Evolutionary conservation across 2,329 filamentous ascomycete genomes (phyloP).

Genomic region (Xylaria sp.): DNA sequence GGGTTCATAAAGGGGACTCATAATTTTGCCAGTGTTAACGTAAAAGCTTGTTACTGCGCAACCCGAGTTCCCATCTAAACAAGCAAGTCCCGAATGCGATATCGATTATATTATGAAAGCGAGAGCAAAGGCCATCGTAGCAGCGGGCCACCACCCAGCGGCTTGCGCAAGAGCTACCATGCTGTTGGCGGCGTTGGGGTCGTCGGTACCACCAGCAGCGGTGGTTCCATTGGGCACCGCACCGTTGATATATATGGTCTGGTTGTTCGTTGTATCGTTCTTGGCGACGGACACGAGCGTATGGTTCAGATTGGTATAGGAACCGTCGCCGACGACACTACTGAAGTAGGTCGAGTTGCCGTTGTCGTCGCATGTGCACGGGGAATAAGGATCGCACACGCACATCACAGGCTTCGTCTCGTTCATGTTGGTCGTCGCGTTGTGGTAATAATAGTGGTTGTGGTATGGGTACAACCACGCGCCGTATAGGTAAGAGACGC

Average conservation of each 20-base stretch:
- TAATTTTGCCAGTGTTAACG: neutral
- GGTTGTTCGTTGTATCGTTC: slow-evolving; percentile 68
- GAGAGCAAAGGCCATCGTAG: slow-evolving; percentile 57
- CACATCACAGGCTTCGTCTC: slow-evolving; percentile 71
- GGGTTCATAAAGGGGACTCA: neutral
- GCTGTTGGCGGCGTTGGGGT: slow-evolving; percentile 51
- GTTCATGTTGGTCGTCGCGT: slow-evolving; percentile 62
- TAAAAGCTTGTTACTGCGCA: neutral
- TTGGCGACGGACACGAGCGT: slow-evolving; percentile 69
- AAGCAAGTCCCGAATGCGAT: neutral
- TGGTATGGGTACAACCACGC: slow-evolving; percentile 67
- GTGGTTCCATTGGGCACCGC: slow-evolving; percentile 76
- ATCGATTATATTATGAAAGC: slow-evolving; percentile 55
- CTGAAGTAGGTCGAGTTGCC: slow-evolving; percentile 70
- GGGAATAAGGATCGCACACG: slow-evolving; percentile 64
- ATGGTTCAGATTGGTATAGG: slow-evolving; percentile 68
- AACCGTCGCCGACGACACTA: slow-evolving; percentile 73
- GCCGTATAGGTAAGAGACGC: slow-evolving; percentile 66
- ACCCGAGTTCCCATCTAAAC: neutral
- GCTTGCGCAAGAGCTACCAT: slow-evolving; percentile 52
- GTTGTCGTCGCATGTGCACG: slow-evolving; percentile 72
- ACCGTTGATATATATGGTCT: slow-evolving; percentile 78
- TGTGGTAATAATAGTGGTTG: slow-evolving; percentile 61
- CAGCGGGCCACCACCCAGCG: slow-evolving; percentile 63
- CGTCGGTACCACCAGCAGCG: slow-evolving; percentile 58